These are phyloP conservation scores for Arthrobotrys sinensis DNA, from an alignment of 2,329 filamentous ascomycete genomes.

Conservation along the genomic window DNA sequence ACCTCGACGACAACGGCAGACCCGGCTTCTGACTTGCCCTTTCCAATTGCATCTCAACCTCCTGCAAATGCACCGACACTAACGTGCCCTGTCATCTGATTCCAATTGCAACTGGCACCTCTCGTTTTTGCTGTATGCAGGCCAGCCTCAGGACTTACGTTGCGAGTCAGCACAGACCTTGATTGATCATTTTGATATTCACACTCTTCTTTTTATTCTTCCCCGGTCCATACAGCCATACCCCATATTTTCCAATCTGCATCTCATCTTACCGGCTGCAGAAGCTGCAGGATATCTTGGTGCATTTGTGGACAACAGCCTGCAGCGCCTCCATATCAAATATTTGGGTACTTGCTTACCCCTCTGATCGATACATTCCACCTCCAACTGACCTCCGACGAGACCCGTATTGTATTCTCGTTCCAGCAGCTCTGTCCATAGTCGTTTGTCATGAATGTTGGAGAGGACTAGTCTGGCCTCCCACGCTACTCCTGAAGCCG, in stretches of 20 bases:
- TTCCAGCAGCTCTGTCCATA: conserved; percentile 28
- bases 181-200: conserved; percentile 7
- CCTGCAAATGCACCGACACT: conserved; percentile 4
- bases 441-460: conserved; percentile 34
- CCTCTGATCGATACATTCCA: conserved; percentile 24
- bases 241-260: conserved; percentile 37
- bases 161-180: conserved; percentile 35
- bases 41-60: conserved; percentile 34
- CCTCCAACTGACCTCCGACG: not conserved
- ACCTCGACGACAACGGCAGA: not conserved
- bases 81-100: conserved; percentile 40
- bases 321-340: conserved; percentile 17
- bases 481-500: conserved; percentile 59
- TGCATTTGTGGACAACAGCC: not conserved
- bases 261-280: conserved; percentile 37
- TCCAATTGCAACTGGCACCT: conserved; percentile 3
- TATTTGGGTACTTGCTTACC: not conserved
- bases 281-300: conserved; percentile 8
- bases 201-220: not conserved
- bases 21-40: conserved; percentile 33
- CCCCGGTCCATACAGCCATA: conserved; percentile 13
- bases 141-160: conserved; percentile 4
- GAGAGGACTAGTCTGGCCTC: conserved; percentile 16
- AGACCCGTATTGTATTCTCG: conserved; percentile 24
- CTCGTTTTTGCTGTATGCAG: not conserved